A percentile compares a stretch with the other conserved stretches of the same genome.
Evolutionary conservation across 495 filamentous ascomycete species (phyloP).

Genomic region (Glonium stellatum): DNA sequence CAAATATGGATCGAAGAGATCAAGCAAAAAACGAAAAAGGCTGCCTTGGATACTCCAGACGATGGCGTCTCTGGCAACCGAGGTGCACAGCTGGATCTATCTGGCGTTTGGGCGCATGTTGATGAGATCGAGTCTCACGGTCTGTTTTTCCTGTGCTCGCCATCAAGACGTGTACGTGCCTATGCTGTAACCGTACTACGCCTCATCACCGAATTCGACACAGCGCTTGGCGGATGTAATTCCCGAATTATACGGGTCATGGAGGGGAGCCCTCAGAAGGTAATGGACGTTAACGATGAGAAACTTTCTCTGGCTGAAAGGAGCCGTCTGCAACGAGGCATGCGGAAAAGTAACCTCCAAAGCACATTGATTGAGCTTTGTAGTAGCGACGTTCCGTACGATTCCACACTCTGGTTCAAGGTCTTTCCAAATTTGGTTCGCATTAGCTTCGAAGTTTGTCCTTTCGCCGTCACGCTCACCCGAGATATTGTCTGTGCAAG

Average conservation of each 20-base stretch:
- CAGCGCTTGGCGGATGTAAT: constrained; percentile 72
- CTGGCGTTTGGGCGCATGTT: constrained; percentile 80
- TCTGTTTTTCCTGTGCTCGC: constrained; percentile 96
- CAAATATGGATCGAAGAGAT: constrained; percentile 98
- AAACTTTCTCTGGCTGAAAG: constrained; percentile 86
- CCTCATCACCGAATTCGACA: constrained; percentile 89
- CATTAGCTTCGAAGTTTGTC: constrained; percentile 83
- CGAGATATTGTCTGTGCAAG: constrained; percentile 87
- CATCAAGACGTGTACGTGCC: constrained; percentile 77
- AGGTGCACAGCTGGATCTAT: constrained; percentile 73
- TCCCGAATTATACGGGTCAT: constrained; percentile 82
- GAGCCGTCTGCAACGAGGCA: constrained; percentile 84
- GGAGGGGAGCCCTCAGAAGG: constrained; percentile 78
- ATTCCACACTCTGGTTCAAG: constrained; percentile 93
- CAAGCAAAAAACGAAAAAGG: constrained; percentile 72
- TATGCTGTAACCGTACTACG: constrained; percentile 90
- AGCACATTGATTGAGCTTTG: constrained; percentile 89
- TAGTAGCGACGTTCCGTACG: constrained; percentile 90
- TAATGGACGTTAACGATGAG: constrained; percentile 89
- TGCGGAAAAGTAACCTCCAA: constrained; percentile 73
- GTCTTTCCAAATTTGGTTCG: constrained; percentile 93
- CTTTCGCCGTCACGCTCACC: constrained; percentile 80
- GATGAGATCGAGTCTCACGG: constrained; percentile 97
- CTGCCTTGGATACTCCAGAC: constrained; percentile 55
- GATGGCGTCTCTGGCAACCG: constrained; percentile 49